Evolutionary conservation across 805 yeast species (phyloP), one percentile per base, ranked within the genome.

Genomic region (Ogataea ramenticola): DNA sequence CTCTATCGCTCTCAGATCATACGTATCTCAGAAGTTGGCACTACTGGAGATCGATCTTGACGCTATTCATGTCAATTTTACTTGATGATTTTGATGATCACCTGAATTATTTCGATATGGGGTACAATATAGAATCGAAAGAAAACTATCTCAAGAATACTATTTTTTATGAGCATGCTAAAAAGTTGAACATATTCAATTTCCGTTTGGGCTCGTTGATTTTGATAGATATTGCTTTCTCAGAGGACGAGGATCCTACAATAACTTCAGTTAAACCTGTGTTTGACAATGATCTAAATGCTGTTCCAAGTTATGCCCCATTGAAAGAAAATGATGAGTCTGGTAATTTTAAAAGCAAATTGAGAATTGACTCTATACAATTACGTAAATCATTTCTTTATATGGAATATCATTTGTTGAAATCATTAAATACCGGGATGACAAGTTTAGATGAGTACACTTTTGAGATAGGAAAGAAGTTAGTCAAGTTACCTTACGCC

Each of bases 331-430:
- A 39, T 16, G 36, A 43, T 36, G 36, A 30, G 15, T 27, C 40
- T 6, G 11, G 21, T 8, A 46, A 39, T 11, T 29, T 36, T 15
- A 34, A 27, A 9, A n/a, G 17, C 2, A 7, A 20, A n/a, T 36
- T 51, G 14, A 53, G 53, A 5, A 4, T 40, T 4, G 52, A 51
- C 19, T 53, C 58, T 2, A 48, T 56, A 6, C 42, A 42, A 7
- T 26, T 41, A 3, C 45, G 58, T 17, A 42, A 48, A 14, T n/a
- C 34, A 6, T 33, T 54, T 7, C 27, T 26, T n/a, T 3, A 10
- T 9, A 34, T 34, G 37, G 24, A 12, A 34, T 34, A 7, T 12
- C 8, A 20, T 9, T 19, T 3, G 8, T 5, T 34, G 17, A 19
- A 4, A 12, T 11, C 24, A 19, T 8, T 16, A 4, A 20, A 20